Percentiles rank a stretch among this genome's conserved stretches.
Evolutionary conservation across 306 rosid species (phyloP).

Genomic region (Ormosia emarginata): DNA sequence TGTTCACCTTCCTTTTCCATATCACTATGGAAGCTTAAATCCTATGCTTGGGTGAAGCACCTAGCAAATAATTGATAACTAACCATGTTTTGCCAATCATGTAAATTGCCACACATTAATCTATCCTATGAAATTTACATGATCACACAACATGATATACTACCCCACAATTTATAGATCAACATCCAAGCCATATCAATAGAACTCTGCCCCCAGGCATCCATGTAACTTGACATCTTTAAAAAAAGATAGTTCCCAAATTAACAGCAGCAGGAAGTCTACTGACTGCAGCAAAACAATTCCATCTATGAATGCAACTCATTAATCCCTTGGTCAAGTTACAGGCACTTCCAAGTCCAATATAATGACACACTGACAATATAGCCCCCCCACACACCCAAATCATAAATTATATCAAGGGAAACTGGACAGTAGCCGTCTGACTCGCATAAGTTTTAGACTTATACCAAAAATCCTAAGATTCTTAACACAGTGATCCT

Average conservation of each 20-base stretch:
- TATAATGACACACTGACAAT: slow-evolving; percentile 29
- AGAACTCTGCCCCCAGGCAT: slow-evolving; percentile 35
- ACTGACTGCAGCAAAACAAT: slow-evolving; percentile 29
- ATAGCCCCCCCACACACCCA: slow-evolving; percentile 62
- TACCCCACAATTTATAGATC: slow-evolving; percentile 19
- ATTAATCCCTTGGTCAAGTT: no score
- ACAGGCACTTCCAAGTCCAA: no score
- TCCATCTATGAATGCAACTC: slow-evolving; percentile 34
- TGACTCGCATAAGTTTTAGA: slow-evolving; percentile 62
- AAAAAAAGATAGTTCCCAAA: slow-evolving; percentile 20
- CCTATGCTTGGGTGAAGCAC: slow-evolving; percentile 72
- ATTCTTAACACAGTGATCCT: slow-evolving; percentile 81
- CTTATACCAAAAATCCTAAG: slow-evolving; percentile 46
- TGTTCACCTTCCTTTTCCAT: slow-evolving; percentile 86
- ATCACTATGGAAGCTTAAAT: slow-evolving; percentile 87
- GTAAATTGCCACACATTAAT: slow-evolving; percentile 12
- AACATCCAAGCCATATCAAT: slow-evolving; percentile 32
- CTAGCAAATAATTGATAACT: slow-evolving; percentile 32
- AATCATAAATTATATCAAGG: slow-evolving; percentile 79
- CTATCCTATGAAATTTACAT: slow-evolving; percentile 18
- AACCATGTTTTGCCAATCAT: slow-evolving; percentile 26
- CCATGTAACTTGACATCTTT: slow-evolving; percentile 45
- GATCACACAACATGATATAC: slow-evolving; percentile 22
- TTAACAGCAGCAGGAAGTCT: slow-evolving; percentile 19
- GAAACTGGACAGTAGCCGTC: slow-evolving; percentile 98